Conservation (phyloP, 2,329 filamentous ascomycete species). For the Aspergillus hiratsukae region DNA sequence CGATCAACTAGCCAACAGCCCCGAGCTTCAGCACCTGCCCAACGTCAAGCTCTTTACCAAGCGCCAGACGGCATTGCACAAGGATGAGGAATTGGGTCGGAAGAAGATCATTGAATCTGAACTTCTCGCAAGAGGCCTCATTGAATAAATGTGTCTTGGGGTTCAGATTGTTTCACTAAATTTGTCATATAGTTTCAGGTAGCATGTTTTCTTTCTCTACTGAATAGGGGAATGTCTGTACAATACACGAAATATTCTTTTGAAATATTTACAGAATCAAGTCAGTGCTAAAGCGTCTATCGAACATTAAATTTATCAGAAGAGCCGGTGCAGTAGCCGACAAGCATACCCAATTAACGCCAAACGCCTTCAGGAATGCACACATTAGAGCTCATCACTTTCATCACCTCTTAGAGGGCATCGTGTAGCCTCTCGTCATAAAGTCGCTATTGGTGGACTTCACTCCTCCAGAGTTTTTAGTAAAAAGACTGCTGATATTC, state of each 20-base stretch:
- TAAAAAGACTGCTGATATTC: constrained; percentile 53
- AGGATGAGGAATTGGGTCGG: constrained; percentile 66
- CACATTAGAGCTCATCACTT: constrained; percentile 22
- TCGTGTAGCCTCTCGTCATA: constrained; percentile 55
- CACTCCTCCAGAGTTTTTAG: constrained; percentile 39
- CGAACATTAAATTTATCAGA: not conserved
- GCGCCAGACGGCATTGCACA: constrained; percentile 66
- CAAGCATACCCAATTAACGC: constrained; percentile 3
- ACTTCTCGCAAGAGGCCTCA: constrained; percentile 58
- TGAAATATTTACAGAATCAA: constrained; percentile 18
- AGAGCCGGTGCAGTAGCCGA: constrained; percentile 9
- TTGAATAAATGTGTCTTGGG: constrained; percentile 35
- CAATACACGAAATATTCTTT: constrained; percentile 1
- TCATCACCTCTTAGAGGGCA: constrained; percentile 43
- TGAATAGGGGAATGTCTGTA: not conserved
- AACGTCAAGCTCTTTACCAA: constrained; percentile 67
- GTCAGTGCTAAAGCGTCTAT: constrained; percentile 10
- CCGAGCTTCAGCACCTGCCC: constrained; percentile 50
- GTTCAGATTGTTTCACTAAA: not conserved
- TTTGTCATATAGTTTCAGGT: constrained; percentile 14
- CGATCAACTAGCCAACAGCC: constrained; percentile 49
- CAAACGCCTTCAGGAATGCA: constrained; percentile 5
- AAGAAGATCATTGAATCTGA: constrained; percentile 77
- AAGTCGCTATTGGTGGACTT: constrained; percentile 48
- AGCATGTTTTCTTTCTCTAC: constrained; percentile 14